Evolutionary conservation across 352 stramenopile genomes (phyloP), one percentile per base, ranked within the genome.

Genomic region (Phytophthora tubulina): DNA sequence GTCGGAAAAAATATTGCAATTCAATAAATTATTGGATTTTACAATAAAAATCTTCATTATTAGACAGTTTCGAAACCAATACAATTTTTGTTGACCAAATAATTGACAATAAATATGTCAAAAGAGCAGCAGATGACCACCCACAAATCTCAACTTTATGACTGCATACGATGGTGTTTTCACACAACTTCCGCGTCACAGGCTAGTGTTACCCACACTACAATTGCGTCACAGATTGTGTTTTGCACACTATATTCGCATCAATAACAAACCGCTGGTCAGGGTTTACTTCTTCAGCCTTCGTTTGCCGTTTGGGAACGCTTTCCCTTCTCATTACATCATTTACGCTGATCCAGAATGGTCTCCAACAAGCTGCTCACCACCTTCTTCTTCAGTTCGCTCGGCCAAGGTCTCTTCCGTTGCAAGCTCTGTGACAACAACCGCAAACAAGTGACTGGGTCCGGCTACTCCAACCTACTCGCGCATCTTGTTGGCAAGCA

Each of bases 381-480:
- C 31, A 33, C 39, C 27, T 68, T 68, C 14, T 68, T 68, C 41
- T 61, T 49, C 50, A 11, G 39, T 15, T 32, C 39, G 4, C 41
- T 55, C 32, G 50, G 61, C 4, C 49, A 61, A 54, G 60, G 60
- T 21, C 51, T 54, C 2, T 69, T 62, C 9, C 62, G 51, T 32
- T 70, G 62, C 62, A 70, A 62, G 6, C 9, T 63, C 0, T 63
- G 52, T 21, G 17, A 51, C 1, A 27, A 30, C 17, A 14, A 42
- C 8, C 61, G 42, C 5, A 70, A 57, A 14, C 45, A 56, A 21
- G 44, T 54, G 14, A 2, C 33, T 36, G 27, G 36, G 4, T 63
- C 45, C n/a, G 63, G 45, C 7, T 70, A 70, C 27, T 64, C 45
- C 33, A 70, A 70, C n/a, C 63, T 64, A 2, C 13, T 70, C 9